These are phyloP conservation scores for Ramularia endophylla DNA, from an alignment of 2,329 filamentous ascomycete species.

Conservation along the genomic window DNA sequence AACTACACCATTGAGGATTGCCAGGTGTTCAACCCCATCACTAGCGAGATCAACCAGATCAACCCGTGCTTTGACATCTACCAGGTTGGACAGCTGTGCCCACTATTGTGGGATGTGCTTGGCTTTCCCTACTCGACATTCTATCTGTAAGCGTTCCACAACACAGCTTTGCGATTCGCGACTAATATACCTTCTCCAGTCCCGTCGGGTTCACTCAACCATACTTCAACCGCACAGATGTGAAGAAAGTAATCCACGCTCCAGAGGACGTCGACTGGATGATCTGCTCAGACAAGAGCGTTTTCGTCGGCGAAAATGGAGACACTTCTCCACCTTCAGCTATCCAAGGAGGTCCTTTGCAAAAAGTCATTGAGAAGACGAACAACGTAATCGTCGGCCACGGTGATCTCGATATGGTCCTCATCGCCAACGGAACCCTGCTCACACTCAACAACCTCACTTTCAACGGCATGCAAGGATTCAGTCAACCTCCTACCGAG, in stretches of 20 bases:
- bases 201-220: conserved; percentile 8
- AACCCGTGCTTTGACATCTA: conserved; percentile 33
- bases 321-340: conserved; percentile 29
- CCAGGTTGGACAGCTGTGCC: conserved; percentile 27
- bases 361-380: conserved; percentile 46
- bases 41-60: conserved; percentile 25
- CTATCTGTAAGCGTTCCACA: conserved; percentile 19
- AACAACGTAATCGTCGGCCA: conserved; percentile 48
- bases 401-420: conserved; percentile 45
- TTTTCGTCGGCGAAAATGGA: conserved; percentile 19
- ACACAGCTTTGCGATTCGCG: conserved; percentile 56
- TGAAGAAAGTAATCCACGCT: conserved; percentile 46
- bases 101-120: conserved; percentile 21
- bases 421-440: conserved; percentile 48
- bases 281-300: conserved; percentile 34
- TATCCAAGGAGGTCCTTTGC: conserved; percentile 34
- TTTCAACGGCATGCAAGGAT: conserved; percentile 46
- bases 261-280: conserved; percentile 27
- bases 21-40: conserved; percentile 28
- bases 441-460: conserved; percentile 51
- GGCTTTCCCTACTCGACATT: conserved; percentile 9
- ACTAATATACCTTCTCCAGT: conserved; percentile 28
- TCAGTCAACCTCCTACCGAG: conserved; percentile 37
- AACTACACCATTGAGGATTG: conserved; percentile 17
- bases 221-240: conserved; percentile 50